Evolutionary conservation across 306 rosid species (phyloP).

Genomic region (Vachellia pachyceras): DNA sequence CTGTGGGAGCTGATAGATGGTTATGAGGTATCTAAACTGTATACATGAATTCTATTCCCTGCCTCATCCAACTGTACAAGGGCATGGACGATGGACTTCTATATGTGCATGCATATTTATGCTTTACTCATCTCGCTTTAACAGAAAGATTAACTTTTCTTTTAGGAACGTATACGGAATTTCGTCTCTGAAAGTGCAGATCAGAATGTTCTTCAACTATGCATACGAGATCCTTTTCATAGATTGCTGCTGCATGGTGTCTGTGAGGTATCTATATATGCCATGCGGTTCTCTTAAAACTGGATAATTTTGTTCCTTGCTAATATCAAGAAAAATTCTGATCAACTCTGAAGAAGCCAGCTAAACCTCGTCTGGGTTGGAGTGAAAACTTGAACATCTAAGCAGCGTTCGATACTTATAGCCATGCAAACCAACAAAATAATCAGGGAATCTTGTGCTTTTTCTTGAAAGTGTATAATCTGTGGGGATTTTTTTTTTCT

Average conservation of each 20-base stretch:
- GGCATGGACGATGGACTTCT: constrained; percentile 13
- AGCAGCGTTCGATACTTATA: neutral
- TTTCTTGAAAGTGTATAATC: neutral
- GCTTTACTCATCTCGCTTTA: neutral
- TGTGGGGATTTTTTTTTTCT: constrained; percentile 27
- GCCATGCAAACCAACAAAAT: neutral
- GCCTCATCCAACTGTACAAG: neutral
- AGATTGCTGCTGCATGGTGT: constrained; percentile 90
- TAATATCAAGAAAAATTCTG: constrained; percentile 10
- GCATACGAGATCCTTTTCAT: constrained; percentile 80
- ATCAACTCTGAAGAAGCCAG: neutral
- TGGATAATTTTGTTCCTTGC: constrained; percentile 12
- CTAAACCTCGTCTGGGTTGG: neutral
- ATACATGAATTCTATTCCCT: constrained; percentile 3
- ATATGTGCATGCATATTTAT: constrained; percentile 18
- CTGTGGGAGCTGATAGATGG: constrained; percentile 71
- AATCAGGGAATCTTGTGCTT: neutral
- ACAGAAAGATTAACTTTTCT: neutral
- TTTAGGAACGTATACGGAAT: constrained; percentile 65
- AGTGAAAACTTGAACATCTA: neutral
- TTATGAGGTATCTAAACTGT: constrained; percentile 69
- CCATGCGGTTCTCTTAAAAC: constrained; percentile 2
- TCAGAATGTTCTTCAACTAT: constrained; percentile 59
- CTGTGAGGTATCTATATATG: constrained; percentile 71
- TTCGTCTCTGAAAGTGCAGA: constrained; percentile 58